A percentile compares a stretch with the other conserved stretches of the same genome.
Conservation (phyloP, 139 green algal species). For the Haematococcus lacustris region DNA sequence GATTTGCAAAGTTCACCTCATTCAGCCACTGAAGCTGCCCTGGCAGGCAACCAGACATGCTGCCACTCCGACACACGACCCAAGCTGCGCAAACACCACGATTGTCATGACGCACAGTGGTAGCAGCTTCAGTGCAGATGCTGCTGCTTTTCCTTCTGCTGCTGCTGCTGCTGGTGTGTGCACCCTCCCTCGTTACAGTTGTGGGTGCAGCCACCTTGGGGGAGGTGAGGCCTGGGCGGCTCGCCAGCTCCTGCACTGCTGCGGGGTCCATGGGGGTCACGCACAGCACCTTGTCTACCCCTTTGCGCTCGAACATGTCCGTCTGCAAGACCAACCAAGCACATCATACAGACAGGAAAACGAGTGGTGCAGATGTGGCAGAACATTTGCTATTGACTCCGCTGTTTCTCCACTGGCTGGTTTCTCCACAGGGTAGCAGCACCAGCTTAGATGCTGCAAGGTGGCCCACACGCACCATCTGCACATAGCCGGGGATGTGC, state of each 20-base stretch:
- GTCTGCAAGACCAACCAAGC: slow-evolving; percentile 13
- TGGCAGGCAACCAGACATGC: no score
- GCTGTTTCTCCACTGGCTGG: neutral
- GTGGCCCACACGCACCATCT: slow-evolving; percentile 26
- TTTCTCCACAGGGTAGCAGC: neutral
- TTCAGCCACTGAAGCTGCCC: no score
- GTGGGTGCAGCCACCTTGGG: no score
- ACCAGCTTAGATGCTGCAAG: neutral
- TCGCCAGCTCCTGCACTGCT: slow-evolving; percentile 17
- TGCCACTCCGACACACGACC: no score
- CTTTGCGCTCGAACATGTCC: slow-evolving; percentile 16
- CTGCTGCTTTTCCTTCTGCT: no score
- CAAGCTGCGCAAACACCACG: no score
- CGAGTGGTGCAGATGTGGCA: neutral
- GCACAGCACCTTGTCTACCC: slow-evolving; percentile 38
- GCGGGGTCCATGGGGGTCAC: slow-evolving; percentile 29
- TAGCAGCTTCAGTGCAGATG: no score
- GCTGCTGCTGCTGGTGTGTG: no score
- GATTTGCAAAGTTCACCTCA: no score
- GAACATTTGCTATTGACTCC: neutral
- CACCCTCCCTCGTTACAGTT: no score
- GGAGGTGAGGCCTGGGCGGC: neutral
- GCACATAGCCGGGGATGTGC: slow-evolving; percentile 45
- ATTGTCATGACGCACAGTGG: no score
- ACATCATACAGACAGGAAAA: no score